Evolutionary conservation across 192 early-diverging fungal genomes (phyloP), one percentile per base, ranked within the genome.

Genomic region (Coemansia sp.): DNA sequence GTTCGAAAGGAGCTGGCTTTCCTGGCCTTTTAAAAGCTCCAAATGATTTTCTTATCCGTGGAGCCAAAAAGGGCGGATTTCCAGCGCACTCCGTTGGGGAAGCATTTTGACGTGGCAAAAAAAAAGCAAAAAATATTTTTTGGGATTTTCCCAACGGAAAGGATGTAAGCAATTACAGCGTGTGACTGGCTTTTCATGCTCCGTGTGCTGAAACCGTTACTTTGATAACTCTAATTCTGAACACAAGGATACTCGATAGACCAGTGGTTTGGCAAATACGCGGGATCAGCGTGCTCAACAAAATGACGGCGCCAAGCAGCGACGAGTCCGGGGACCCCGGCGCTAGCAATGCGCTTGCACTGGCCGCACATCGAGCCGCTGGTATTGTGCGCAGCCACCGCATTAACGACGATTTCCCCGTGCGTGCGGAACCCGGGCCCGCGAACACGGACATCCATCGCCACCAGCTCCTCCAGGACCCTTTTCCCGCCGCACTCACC

Each of bases 181-280:
- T 28, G 47, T 49, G 48, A 50, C 47, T 49, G 7, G 40, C 40
- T 43, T 43, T 43, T 43, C 14, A 9, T 7, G 10, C 30, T 31
- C 30, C 30, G 30, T 31, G n/a, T n/a, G n/a, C n/a, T n/a, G n/a
- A n/a, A 16, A 38, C 35, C 11, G 11, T 38, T 2, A 35, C 35
- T 38, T 3, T 16, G 14, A 40, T 9, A 44, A 44, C 5, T 44
- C 19, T 44, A 44, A 44, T n/a, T 19, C 18, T 43, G 8, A 5
- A 12, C 5, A 31, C 58, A 51, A n/a, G 29, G 44, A 30, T 65
- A 66, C 42, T 60, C 64, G 40, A 63, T 54, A 9, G 56, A 54
- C 76, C 76, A 76, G 42, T 75, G 69, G 45, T 65, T 67, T n/a
- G 71, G 77, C 57, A 79, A 45, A 47, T 65, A 30, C n/a, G 35